Conservation (phyloP, 495 filamentous ascomycete genomes). For the Sabuloglossum arenarium region DNA sequence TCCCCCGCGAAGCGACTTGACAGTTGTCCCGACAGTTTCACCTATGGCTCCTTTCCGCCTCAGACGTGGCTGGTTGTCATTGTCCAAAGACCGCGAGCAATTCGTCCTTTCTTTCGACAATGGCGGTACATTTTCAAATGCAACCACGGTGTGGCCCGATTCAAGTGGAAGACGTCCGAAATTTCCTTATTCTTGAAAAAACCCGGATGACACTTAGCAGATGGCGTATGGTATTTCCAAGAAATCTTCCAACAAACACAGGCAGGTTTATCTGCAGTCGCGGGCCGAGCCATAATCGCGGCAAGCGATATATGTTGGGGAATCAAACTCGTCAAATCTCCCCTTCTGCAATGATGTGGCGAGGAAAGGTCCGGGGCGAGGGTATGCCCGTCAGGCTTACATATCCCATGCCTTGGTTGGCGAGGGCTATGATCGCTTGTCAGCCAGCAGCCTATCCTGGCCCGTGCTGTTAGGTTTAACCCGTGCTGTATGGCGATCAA, state of each 20-base stretch:
- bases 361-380: not conserved
- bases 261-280: not conserved
- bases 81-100: not conserved
- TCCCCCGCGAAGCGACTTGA: not conserved
- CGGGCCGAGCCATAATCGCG: not conserved
- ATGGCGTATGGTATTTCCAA: not conserved
- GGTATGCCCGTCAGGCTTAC: not conserved
- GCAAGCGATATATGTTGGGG: not conserved
- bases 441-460: not conserved
- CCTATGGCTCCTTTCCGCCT: not conserved
- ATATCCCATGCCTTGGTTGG: not conserved
- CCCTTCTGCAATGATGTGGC: not conserved
- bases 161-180: not conserved
- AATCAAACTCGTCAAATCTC: not conserved
- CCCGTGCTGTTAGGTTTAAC: not conserved
- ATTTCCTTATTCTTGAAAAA: not conserved
- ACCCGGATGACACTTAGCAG: not conserved
- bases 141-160: not conserved
- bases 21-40: not conserved
- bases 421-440: not conserved
- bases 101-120: not conserved
- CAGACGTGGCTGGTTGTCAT: slow-evolving; percentile 1
- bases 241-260: not conserved
- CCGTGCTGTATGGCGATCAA: not conserved
- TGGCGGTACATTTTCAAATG: not conserved